phyloP scores from a whole-genome alignment of 306 rosid species.

The Luffa aegyptiaca region DNA sequence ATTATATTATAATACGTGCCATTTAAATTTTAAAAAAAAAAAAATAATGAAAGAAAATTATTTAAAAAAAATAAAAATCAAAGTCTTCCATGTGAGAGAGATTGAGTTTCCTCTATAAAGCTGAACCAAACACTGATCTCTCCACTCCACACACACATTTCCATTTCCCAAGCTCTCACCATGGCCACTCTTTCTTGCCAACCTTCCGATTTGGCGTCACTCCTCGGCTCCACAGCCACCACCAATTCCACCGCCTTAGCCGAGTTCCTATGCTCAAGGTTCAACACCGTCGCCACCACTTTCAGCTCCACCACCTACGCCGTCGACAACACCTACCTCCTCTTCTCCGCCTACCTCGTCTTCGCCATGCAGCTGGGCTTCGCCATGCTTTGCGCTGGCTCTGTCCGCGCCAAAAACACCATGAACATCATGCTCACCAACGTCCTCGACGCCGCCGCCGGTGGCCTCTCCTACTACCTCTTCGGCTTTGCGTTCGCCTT shows the following conservation, averaged over 20 bases:
- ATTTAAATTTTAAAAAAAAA: neutral
- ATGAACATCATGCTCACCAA: constrained; percentile 97
- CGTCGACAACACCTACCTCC: constrained; percentile 39
- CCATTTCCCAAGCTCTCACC: neutral
- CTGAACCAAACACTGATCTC: neutral
- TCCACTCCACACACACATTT: neutral
- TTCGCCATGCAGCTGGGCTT: constrained; percentile 96
- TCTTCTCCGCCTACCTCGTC: constrained; percentile 78
- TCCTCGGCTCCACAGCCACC: constrained; percentile 16
- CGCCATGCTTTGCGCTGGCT: constrained; percentile 88
- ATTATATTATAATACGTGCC: neutral
- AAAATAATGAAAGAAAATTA: neutral
- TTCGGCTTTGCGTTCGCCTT: constrained; percentile 79
- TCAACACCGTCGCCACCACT: constrained; percentile 24
- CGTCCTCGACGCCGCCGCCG: constrained; percentile 76
- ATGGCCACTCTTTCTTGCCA: constrained; percentile 53
- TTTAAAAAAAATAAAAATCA: neutral
- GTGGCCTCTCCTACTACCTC: constrained; percentile 66
- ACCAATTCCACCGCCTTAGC: constrained; percentile 33
- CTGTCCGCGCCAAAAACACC: constrained; percentile 81
- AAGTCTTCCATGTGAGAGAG: neutral
- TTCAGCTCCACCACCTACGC: constrained; percentile 46
- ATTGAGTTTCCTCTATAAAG: neutral
- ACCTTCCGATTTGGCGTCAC: constrained; percentile 30
- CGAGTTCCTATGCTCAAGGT: constrained; percentile 37